Evolutionary conservation across 192 early-diverging fungal species (phyloP).

Genomic region (Coemansia sp.): DNA sequence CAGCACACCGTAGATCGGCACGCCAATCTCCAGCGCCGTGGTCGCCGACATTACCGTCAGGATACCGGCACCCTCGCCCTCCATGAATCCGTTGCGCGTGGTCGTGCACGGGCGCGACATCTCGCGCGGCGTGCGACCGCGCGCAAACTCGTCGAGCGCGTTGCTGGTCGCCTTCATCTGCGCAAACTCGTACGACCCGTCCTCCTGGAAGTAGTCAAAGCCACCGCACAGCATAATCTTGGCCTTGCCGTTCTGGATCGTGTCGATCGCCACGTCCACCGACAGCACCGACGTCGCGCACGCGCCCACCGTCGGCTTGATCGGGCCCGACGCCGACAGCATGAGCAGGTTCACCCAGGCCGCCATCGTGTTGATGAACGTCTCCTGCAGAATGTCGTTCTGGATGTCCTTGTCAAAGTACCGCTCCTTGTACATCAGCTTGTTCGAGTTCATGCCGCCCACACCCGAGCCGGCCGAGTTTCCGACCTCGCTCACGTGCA

Average conservation of each 20-base stretch:
- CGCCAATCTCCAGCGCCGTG: conserved; percentile 86
- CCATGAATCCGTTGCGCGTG: conserved; percentile 90
- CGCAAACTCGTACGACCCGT: conserved; percentile 89
- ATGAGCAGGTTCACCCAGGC: conserved; percentile 95
- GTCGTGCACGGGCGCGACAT: conserved; percentile 89
- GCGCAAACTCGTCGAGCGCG: conserved; percentile 78
- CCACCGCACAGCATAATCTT: conserved; percentile 89
- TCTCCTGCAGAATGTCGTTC: conserved; percentile 90
- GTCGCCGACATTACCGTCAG: conserved; percentile 82
- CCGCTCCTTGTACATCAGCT: conserved; percentile 79
- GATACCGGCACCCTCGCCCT: conserved; percentile 85
- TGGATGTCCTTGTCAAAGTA: conserved; percentile 78
- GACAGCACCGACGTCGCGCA: conserved; percentile 91
- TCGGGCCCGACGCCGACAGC: conserved; percentile 82
- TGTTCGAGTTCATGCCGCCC: conserved; percentile 75
- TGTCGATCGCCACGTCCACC: conserved; percentile 86
- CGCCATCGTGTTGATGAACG: conserved; percentile 95
- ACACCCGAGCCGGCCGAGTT: conserved; percentile 88
- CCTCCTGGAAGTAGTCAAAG: conserved; percentile 89
- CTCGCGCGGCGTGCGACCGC: conserved; percentile 81
- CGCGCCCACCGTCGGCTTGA: conserved; percentile 66
- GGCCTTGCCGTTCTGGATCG: conserved; percentile 83
- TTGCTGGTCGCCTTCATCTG: conserved; percentile 96
- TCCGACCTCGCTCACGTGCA: conserved; percentile 91
- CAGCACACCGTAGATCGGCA: conserved; percentile 85